Base-by-base conservation (phyloP, 2,329 filamentous ascomycete species). In the Beauveria scarabaeidicola region DNA sequence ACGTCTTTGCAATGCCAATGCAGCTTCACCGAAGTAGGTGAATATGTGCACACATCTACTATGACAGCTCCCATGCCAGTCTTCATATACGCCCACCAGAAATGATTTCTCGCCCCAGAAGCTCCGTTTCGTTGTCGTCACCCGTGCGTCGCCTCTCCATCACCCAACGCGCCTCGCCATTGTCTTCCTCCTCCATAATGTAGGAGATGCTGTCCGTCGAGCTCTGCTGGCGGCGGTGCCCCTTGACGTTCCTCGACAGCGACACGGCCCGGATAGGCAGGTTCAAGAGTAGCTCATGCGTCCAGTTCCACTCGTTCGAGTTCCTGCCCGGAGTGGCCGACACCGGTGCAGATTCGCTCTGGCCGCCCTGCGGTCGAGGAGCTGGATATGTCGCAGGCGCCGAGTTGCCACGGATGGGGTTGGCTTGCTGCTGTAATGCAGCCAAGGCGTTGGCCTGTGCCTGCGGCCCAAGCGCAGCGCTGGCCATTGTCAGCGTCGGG, bases 121-220 rank as follows among this genome's bases (percentile, higher is more conserved):
- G 71, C 67, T 88, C 84, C 57, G 86, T 71, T 69, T 87, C 79
- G 0, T 86, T 87, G 61, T 76, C 80, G 66, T 89, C 86, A 1
- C 78, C 83, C 3, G 85, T 88, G 40, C 87, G 75, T 56, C 87
- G 77, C 40, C 87, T 74, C 70, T 91, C 88, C 64, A 90, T 74
- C 8, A 90, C 81, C 88, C 87, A 90, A 50, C 85, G 74, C 59
- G 78, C 80, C 63, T 81, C 81, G 1, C 79, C 81, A 9, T 78
- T 78, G 2, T 81, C 77, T 50, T 85, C 83, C 66, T 87, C 84
- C 62, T 86, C 83, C 51, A 80, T 80, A 2, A 81, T 77, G 69
- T 91, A 91, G 7, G 86, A 86, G 38, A 91, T 84, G 63, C 85
- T 88, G 64, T 89, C 87, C 1, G 84, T 77, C 50, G 83, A 87